phyloP scores from a whole-genome alignment of 1,139 yeast genomes.

The Protomyces inouyei region DNA sequence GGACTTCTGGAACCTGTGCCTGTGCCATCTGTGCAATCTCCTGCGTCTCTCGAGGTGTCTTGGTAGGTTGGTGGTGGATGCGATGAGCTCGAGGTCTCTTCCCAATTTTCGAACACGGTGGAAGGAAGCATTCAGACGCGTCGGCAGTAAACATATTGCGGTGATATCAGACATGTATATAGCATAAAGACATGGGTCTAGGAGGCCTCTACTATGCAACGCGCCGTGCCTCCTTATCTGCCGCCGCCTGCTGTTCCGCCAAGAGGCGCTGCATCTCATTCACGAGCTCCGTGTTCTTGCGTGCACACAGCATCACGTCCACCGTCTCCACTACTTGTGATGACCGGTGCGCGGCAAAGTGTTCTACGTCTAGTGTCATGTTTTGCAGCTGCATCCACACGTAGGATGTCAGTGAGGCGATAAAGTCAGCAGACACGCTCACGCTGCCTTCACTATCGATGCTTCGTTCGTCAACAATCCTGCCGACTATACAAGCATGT shows the following conservation, averaged over 20 bases:
- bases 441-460: conserved; percentile 6
- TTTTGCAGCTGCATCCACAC: conserved; percentile 19
- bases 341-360: conserved; percentile 11
- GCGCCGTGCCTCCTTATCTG: not conserved
- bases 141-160: too few species aligned
- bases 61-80: too few species aligned
- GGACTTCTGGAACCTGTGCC: conserved; percentile 26
- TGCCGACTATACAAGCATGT: conserved; percentile 1
- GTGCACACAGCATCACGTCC: conserved; percentile 14
- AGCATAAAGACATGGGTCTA: too few species aligned
- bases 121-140: too few species aligned
- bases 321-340: conserved; percentile 6
- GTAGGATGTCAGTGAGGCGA: conserved; percentile 18
- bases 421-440: conserved; percentile 19
- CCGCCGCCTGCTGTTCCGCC: not conserved
- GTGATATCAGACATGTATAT: too few species aligned
- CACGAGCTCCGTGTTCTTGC: conserved; percentile 11
- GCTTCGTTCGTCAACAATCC: conserved; percentile 14
- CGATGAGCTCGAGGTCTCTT: too few species aligned
- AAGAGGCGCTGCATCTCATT: not conserved
- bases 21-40: not conserved
- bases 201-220: too few species aligned
- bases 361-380: conserved; percentile 7
- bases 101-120: too few species aligned
- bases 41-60: too few species aligned